Base-by-base conservation (phyloP, 345 rosid genomes). In the Aquilaria yunnanensis region DNA sequence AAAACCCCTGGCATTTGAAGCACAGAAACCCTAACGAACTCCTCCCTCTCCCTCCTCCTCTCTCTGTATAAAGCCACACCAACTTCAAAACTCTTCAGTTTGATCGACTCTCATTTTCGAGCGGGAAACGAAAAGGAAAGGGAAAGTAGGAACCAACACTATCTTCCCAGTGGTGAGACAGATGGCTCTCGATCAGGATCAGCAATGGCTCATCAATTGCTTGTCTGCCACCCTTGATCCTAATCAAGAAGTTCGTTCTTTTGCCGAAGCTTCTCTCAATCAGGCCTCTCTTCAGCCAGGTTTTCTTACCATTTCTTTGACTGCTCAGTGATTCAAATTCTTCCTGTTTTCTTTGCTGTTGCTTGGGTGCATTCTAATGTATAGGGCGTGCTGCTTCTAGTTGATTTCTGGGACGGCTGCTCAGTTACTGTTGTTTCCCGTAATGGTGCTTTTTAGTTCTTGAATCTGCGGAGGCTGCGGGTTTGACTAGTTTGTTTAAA, bases 201-300 rank as follows among this genome's bases (percentile, higher is more conserved):
- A 88, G 75, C 90, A 90, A 56, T 93, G 98, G 98, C 82, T 93
- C 8, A 80, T 86, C 51, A 86, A 81, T 62, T 90, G 96, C 81
- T 78, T 93, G 70, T 76, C 87, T 61, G 94, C 97, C 46, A 88
- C 92, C 48, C 92, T 93, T 16, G 97, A 93, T 71, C 96, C 89
- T 63, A 82, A 75, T 77, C 89, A 80, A 62, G 86, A 81, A 60
- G 83, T 86, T 74, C 94, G 97, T 57, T 86, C 96, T 47, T 93
- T 84, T 74, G 89, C 97, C 0, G 97, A 93, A 77, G 78, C 89
- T 48, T 88, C 96, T 9, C 96, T 93, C 50, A 66, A 73, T 65
- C 96, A 86, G 64, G 96, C 96, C 66, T 83, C 96, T 68, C 80
- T 83, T 67, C 98, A 88, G 67, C 89, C 92, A 80, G 98, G 98